Conservation (phyloP, 345 rosid species). For the Citrus trifoliata region DNA sequence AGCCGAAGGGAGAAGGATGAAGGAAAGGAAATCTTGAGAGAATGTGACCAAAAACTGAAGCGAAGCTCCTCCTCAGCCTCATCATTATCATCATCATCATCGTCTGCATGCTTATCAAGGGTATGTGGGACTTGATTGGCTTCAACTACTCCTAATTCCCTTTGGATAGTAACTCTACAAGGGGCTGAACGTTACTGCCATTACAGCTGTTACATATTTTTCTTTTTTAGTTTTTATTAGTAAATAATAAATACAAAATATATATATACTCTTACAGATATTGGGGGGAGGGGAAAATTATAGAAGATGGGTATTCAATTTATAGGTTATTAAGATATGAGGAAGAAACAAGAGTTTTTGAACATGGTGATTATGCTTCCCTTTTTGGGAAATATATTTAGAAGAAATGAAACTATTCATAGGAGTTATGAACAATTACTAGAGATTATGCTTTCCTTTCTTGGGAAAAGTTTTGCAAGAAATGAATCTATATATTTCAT, state of each 20-base stretch:
- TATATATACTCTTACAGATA: background rate
- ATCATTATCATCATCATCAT: background rate
- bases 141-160: constrained; percentile 20
- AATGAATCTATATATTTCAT: background rate
- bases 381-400: background rate
- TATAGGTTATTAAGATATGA: background rate
- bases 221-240: background rate
- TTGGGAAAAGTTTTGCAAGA: background rate
- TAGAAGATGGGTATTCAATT: background rate
- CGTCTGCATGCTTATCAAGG: constrained; percentile 11
- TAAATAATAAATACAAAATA: background rate
- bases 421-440: no score
- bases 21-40: constrained; percentile 3
- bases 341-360: background rate
- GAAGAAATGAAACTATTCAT: background rate
- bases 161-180: constrained; percentile 16
- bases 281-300: background rate
- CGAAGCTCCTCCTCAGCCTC: constrained; percentile 10
- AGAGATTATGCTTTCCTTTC: background rate
- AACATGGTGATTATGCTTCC: background rate
- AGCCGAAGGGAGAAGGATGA: constrained; percentile 2
- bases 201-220: background rate
- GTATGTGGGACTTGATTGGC: constrained; percentile 27
- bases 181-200: background rate
- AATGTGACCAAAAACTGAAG: constrained; percentile 12